Evolutionary conservation across 441 rosid genomes (phyloP), one percentile per base, ranked within the genome.

Genomic region (Gossypium laxum): DNA sequence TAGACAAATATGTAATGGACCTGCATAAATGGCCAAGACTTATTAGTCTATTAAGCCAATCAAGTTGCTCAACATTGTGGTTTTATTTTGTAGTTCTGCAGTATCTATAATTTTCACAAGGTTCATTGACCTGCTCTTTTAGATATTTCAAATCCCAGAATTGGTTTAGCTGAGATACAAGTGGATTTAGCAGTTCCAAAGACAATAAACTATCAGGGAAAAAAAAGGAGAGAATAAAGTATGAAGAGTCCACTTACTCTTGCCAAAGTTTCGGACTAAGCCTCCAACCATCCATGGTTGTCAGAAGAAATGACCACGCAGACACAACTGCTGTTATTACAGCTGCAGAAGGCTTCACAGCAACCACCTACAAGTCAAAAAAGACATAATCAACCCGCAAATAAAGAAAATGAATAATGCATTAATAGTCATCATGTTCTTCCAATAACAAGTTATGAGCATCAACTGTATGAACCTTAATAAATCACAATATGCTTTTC

Each of bases 251-350:
- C 30, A 75, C 92, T 85, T 73, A 92, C 99, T 88, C 90, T 79
- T 76, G 97, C 93, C 92, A 87, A 67, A 82, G 70, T 85, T 89
- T 92, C 67, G 92, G 82, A 74, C 85, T 84, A 47, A 89, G 83
- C 0, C 74, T 78, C 84, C 85, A 79, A 43, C 77, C 84, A 54
- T 85, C 82, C 81, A 88, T 63, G 32, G 93, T 82, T 71, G 98
- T 87, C 65, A 92, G 85, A 70, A 95, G 92, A 84, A 91, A 88
- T 50, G 97, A 82, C 99, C 98, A 95, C 47, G 98, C 83, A 80
- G 97, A 89, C 70, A 92, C 93, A 80, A 85, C 85, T 22, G 97
- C 84, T 48, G 89, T 64, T 83, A 87, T 82, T 28, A 88, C 78
- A 67, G 81, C 79, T 11, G 87, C 71, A 28, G 96, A 78, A 75